Base-by-base conservation (phyloP, 768 basidiomycete species). In the Xerocomellus amylosporus region DNA sequence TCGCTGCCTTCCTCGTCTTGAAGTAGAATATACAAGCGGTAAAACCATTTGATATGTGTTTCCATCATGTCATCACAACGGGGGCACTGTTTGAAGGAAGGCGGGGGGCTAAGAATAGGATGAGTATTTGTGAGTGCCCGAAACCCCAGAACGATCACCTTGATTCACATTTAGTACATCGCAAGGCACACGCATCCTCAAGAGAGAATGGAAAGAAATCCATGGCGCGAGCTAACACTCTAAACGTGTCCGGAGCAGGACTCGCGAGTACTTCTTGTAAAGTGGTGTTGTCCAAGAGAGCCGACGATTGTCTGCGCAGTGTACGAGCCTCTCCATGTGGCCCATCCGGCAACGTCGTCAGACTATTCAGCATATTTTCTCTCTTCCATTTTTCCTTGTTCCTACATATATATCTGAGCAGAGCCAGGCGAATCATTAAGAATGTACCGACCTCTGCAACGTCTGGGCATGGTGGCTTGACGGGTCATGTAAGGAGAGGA, bases 151-250 rank as follows among this genome's bases (percentile, higher is more conserved):
- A 14, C 20, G 14, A 77, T 61, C 56, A 87, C 87, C 74, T 68
- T 48, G 71, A 62, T 8, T 77, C 61, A 67, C 87, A 89, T 4
- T 74, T 75, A 8, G 71, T 73, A 66, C 87, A 90, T 37, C 71
- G 70, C 34, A 79, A 69, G 24, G 73, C 69, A 34, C 79, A 75
- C 15, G 76, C 81, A 15, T 85, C 75, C 26, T 69, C 58, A 28
- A 87, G 60, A 28, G 74, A 62, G 31, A 75, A 70, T 1, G 87
- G 87, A 59, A 75, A 78, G 61, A 80, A 86, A 60, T 85, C 83
- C 9, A 80, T 61, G 3, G 78, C 75, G 19, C 78, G 79, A 7
- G 80, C 85, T 10, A 71, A 60, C 22, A 86, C 64, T 37, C 67
- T 73, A 53, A 77, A 80, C 39, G 66, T 72, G 15, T 66, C 67